A percentile compares a stretch with the other conserved stretches of the same genome.
phyloP scores from a whole-genome alignment of 345 rosid species.

The Gossypium rotundifolium region DNA sequence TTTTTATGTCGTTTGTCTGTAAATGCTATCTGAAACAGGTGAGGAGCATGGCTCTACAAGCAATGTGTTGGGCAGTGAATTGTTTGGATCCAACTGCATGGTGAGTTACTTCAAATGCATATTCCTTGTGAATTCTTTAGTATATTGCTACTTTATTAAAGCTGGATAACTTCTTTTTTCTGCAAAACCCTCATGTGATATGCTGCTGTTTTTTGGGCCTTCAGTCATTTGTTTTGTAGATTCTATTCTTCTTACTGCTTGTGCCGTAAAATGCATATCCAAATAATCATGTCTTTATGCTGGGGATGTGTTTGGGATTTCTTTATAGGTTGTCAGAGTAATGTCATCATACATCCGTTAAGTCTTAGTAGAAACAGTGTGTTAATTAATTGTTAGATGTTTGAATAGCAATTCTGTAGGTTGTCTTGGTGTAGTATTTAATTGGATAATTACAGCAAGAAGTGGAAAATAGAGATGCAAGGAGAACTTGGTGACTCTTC shows the following conservation, averaged over 20 bases:
- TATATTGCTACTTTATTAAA: too few relatives aligned
- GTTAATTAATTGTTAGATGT: not conserved
- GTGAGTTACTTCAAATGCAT: not conserved
- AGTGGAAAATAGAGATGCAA: not conserved
- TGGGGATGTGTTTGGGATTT: not conserved
- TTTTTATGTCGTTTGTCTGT: not conserved
- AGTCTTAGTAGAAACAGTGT: not conserved
- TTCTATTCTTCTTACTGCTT: too few relatives aligned
- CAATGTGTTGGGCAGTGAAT: constrained; percentile 25
- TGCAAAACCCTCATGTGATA: too few relatives aligned
- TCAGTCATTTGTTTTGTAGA: too few relatives aligned
- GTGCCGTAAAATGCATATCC: too few relatives aligned
- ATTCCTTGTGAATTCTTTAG: not conserved
- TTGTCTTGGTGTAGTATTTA: too few relatives aligned
- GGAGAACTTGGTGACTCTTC: not conserved
- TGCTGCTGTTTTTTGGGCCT: too few relatives aligned
- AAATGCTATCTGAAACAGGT: constrained; percentile 27
- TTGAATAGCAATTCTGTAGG: too few relatives aligned
- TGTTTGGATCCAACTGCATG: constrained; percentile 6
- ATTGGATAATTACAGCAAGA: not conserved
- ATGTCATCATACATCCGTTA: not conserved
- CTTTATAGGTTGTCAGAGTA: not conserved
- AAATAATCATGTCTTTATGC: not conserved
- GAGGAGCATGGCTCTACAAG: constrained; percentile 42
- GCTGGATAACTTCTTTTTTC: too few relatives aligned